Percentiles rank a stretch among this genome's conserved stretches.
Evolutionary conservation across 257 asterid species (phyloP).

Genomic region (Plantago elongata): DNA sequence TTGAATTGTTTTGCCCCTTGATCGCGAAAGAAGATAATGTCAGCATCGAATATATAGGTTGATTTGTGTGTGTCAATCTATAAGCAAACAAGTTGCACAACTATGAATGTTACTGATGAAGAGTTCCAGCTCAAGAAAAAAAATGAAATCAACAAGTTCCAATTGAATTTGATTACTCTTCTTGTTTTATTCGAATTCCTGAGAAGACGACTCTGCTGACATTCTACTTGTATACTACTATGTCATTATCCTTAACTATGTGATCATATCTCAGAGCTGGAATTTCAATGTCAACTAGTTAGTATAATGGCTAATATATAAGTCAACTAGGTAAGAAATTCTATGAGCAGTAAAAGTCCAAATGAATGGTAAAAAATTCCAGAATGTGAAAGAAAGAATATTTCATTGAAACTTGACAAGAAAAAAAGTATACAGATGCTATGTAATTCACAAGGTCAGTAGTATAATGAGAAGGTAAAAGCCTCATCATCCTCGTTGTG

Average conservation of each 20-base stretch:
- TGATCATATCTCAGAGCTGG: too few species aligned
- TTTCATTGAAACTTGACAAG: not conserved
- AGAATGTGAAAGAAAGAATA: not conserved
- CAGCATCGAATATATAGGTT: not conserved
- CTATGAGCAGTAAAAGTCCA: not conserved
- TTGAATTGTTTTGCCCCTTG: not conserved
- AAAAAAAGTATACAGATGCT: slow-evolving; percentile 25
- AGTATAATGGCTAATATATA: not conserved
- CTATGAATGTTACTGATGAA: not conserved
- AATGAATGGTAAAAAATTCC: not conserved
- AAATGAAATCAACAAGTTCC: not conserved
- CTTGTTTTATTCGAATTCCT: not conserved
- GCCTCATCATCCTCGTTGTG: slow-evolving; percentile 50
- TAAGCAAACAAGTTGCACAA: not conserved
- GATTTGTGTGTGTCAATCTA: not conserved
- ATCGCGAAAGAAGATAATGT: slow-evolving; percentile 7
- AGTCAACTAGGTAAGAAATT: not conserved
- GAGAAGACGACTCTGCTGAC: not conserved
- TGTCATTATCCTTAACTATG: not conserved
- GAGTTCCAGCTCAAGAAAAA: not conserved
- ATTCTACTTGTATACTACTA: not conserved
- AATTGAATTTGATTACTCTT: not conserved
- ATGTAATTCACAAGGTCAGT: slow-evolving; percentile 10
- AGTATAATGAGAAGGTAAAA: slow-evolving; percentile 10
- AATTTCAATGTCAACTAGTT: too few species aligned